Base-by-base conservation (phyloP, 305 asterid genomes). In the Ilex paraguariensis region DNA sequence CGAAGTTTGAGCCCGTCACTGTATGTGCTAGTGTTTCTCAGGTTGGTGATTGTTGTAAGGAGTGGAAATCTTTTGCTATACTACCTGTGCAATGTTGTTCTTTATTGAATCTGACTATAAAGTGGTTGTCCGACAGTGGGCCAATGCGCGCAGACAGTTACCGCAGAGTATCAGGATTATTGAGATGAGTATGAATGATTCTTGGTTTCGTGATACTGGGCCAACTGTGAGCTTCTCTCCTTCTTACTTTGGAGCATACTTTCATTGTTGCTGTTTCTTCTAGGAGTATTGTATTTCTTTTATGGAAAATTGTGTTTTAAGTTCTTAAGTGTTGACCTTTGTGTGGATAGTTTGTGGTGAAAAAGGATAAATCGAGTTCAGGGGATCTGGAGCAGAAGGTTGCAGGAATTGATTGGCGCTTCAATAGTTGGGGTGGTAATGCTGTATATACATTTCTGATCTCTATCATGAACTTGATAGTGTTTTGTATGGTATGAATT, bases 341-440 rank as follows among this genome's bases (percentile, higher is more conserved):
- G 57, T 33, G 14, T 56, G 60, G 72, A 14, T 77, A 89, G 96
- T 85, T 89, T 79, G 85, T 89, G 49, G 67, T 86, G 36, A 75
- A 80, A 67, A 73, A 75, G 65, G 49, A 53, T 36, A 32, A 4
- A 54, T 48, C 82, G 48, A 69, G 64, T 82, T 31, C 75, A 14
- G 82, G 73, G 36, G 73, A 70, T 50, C 56, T 15, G 65, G 76
- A 45, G 58, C 70, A 50, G 54, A 84, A 68, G 71, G 51, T 92
- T 82, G 97, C 98, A 49, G 98, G 96, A 64, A 84, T 92, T 70
- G 94, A 89, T 72, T 92, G 98, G 97, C 85, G 76, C 71, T 92
- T 92, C 85, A 92, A 92, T 79, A 70, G 90, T 71, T 92, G 91
- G 81, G 98, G 98, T 51, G 97, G 98, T 89, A 84, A 74, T 86